Evolutionary conservation across 768 basidiomycete species (phyloP).

Genomic region (Auricularia sp.): DNA sequence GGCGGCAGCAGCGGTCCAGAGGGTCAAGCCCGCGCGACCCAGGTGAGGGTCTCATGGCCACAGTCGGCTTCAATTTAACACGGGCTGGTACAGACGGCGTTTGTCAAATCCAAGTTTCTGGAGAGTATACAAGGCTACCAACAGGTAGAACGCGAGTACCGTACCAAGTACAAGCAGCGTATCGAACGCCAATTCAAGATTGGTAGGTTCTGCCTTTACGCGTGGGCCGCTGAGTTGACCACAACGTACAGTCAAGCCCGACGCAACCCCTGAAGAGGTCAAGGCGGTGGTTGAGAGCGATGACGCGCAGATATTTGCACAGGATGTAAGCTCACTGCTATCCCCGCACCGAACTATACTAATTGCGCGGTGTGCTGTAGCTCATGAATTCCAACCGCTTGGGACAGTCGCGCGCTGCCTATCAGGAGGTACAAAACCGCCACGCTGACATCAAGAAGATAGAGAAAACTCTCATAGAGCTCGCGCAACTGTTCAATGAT

Average conservation of each 20-base stretch:
- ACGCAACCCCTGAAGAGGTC: conserved; percentile 76
- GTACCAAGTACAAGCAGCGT: conserved; percentile 52
- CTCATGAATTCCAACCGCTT: conserved; percentile 71
- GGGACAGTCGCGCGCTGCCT: conserved; percentile 71
- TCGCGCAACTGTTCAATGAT: conserved; percentile 82
- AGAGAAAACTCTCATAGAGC: conserved; percentile 78
- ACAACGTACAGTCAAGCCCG: conserved; percentile 58
- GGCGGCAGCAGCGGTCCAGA: conserved; percentile 61
- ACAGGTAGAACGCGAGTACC: conserved; percentile 60
- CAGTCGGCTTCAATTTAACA: neutral
- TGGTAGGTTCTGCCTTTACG: conserved; percentile 29
- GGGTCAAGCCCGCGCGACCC: conserved; percentile 59
- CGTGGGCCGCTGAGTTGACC: neutral
- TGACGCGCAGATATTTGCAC: conserved; percentile 62
- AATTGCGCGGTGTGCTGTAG: conserved; percentile 25
- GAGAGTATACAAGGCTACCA: conserved; percentile 75
- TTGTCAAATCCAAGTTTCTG: conserved; percentile 59
- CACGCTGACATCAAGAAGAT: conserved; percentile 80
- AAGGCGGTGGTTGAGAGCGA: conserved; percentile 31
- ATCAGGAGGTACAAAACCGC: conserved; percentile 80
- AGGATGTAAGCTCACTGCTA: conserved; percentile 39
- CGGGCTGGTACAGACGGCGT: conserved; percentile 33
- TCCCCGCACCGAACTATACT: neutral
- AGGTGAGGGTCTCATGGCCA: conserved; percentile 33
- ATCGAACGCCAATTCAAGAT: conserved; percentile 73